Evolutionary conservation across 139 green algal species (phyloP).

Genomic region (Raphidocelis subcapitata): DNA sequence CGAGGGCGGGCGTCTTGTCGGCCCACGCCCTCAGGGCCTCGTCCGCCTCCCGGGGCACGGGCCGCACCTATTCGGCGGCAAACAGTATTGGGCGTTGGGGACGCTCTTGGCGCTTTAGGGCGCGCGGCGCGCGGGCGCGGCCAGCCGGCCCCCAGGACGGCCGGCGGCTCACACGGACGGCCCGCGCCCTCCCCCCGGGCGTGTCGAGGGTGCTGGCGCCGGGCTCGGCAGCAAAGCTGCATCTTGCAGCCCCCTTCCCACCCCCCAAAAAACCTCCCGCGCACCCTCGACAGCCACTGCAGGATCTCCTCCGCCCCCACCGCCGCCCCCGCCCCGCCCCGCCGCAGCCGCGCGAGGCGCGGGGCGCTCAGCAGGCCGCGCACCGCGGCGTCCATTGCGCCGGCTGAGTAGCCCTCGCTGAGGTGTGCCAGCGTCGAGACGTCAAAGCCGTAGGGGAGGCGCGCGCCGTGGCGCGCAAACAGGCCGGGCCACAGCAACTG

Average conservation of each 20-base stretch:
- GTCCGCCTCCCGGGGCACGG: conserved; percentile 48
- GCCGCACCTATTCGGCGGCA: conserved; percentile 27
- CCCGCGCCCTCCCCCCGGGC: neutral
- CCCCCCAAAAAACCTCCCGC: neutral
- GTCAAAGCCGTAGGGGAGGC: conserved; percentile 68
- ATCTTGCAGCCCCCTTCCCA: neutral
- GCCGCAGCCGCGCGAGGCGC: conserved; percentile 45
- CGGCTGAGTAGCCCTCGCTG: conserved; percentile 51
- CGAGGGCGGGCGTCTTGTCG: conserved; percentile 52
- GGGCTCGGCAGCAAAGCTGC: neutral
- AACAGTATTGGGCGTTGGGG: too few relatives aligned
- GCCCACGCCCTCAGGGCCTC: conserved; percentile 54
- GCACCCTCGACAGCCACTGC: conserved; percentile 70
- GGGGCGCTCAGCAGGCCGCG: conserved; percentile 54
- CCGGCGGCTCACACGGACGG: neutral
- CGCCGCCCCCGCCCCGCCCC: too few relatives aligned
- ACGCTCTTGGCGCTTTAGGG: too few relatives aligned
- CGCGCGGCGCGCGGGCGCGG: too few relatives aligned
- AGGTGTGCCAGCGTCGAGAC: conserved; percentile 73
- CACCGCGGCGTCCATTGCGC: conserved; percentile 46
- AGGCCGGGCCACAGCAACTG: conserved; percentile 66
- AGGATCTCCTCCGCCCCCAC: conserved; percentile 55
- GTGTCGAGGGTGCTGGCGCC: neutral
- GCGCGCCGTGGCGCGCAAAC: conserved; percentile 58
- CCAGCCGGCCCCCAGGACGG: too few relatives aligned